Evolutionary conservation across 164 flowering plant species (phyloP).

Genomic region (Tinospora cordifolia): DNA sequence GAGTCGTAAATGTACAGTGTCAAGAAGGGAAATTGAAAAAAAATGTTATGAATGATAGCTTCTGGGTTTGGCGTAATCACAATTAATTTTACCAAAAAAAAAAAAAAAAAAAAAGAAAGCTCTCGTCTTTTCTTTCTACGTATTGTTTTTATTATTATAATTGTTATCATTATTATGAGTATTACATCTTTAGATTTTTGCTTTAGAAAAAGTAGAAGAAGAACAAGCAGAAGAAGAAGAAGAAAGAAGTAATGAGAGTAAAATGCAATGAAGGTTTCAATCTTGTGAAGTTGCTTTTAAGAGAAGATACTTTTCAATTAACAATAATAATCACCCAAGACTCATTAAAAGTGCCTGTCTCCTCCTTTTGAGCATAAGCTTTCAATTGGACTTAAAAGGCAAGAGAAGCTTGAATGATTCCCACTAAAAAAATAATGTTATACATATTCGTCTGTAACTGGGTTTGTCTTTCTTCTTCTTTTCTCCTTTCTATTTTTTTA

Average conservation of each 20-base stretch:
- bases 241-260: background rate
- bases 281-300: background rate
- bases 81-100: too few species aligned
- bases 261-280: background rate
- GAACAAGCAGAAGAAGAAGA: background rate
- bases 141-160: too few species aligned
- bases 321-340: background rate
- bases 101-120: too few species aligned
- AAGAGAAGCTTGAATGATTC: background rate
- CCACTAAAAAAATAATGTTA: background rate
- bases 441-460: background rate
- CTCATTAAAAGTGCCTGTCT: background rate
- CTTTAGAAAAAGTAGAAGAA: background rate
- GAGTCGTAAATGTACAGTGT: slow-evolving; percentile 22
- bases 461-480: too few species aligned
- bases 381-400: background rate
- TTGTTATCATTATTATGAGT: too few species aligned
- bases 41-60: slow-evolving; percentile 11
- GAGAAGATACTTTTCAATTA: background rate
- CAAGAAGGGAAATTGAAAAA: slow-evolving; percentile 13
- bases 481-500: too few species aligned
- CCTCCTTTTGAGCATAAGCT: slow-evolving; percentile 1
- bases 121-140: background rate
- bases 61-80: slow-evolving; percentile 2
- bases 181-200: background rate